Evolutionary conservation across 2,329 filamentous ascomycete species (phyloP).

Genomic region (Verticillium nubilum): DNA sequence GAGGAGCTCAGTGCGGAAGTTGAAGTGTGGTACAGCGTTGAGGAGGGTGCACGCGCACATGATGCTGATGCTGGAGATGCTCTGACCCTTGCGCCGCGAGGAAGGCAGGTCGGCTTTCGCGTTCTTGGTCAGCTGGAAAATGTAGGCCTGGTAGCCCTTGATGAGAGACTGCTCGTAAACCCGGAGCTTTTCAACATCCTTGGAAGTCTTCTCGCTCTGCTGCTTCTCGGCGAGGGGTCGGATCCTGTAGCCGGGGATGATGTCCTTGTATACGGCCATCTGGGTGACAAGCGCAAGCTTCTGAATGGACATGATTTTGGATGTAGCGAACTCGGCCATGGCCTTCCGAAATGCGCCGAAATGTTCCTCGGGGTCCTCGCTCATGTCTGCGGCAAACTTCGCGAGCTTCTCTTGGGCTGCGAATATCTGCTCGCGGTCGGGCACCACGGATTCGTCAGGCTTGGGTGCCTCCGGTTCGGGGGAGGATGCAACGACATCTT

Average conservation of each 20-base stretch:
- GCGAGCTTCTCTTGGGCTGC: conserved; percentile 91
- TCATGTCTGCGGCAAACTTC: conserved; percentile 71
- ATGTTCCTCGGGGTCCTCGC: conserved; percentile 91
- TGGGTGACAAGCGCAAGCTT: conserved; percentile 85
- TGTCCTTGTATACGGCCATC: conserved; percentile 86
- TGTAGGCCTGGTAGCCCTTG: conserved; percentile 76
- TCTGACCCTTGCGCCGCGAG: conserved; percentile 32
- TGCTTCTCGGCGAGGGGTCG: conserved; percentile 72
- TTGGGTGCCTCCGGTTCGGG: conserved; percentile 40
- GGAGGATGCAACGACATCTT: conserved; percentile 45
- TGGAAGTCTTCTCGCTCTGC: conserved; percentile 75
- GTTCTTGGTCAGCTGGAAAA: conserved; percentile 67
- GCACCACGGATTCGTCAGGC: conserved; percentile 56
- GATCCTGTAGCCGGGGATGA: conserved; percentile 95
- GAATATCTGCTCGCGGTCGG: conserved; percentile 72
- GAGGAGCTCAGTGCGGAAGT: conserved; percentile 83
- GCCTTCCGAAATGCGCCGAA: conserved; percentile 66
- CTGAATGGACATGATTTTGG: conserved; percentile 66
- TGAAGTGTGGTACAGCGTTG: conserved; percentile 87
- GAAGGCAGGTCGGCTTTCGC: conserved; percentile 49
- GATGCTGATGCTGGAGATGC: conserved; percentile 69
- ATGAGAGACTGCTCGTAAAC: conserved; percentile 86
- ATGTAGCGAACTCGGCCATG: conserved; percentile 67
- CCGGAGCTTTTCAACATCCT: conserved; percentile 79
- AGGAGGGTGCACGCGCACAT: conserved; percentile 80